Base-by-base conservation (phyloP, 139 green algal species). In the Chlorella sp. region DNA sequence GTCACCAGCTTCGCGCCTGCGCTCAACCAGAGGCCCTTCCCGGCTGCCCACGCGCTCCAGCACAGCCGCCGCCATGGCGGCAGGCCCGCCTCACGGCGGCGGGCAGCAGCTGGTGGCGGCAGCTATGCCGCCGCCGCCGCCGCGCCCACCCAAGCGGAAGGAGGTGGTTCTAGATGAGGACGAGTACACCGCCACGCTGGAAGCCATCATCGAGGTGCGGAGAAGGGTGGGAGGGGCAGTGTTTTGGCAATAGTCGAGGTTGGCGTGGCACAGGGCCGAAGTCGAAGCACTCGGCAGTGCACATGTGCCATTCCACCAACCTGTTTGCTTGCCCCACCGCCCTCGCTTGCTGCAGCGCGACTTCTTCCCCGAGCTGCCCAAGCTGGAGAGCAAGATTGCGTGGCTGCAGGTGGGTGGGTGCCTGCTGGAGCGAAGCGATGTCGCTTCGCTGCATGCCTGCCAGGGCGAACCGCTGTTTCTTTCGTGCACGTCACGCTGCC, bases 341-440 rank as follows among this genome's bases (percentile, higher is more conserved):
- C 13, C 11, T 30, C 28, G 34, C 16, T 16, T 43, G 65, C 65
- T 44, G 65, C 65, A 73, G 88, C 85, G 96, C 1, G 96, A 99
- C 90, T 99, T 94, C 88, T 99, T 99, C 73, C 96, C 96, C 9
- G 94, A 98, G 78, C 65, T 98, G 5, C 89, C 92, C 19, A 93
- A 94, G 76, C 90, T 99, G 81, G 85, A 95, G 84, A 94, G 93
- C 86, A 92, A 96, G 88, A 87, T 99, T 46, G 94, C 96, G 41
- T 97, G 94, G 95, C 85, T 97, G 34, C 83, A 97, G 81, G 87
- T 88, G 40, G 60, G 78, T 22, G 1, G 13, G 36, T 17, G 75
- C 51, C 28, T 11, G 22, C 75, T 22, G 75, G 14, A 11, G 38
- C 11, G 3, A 54, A 13, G 22, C 28, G 70, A 17, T 32, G 4